Evolutionary conservation across 2,329 filamentous ascomycete species (phyloP), one percentile per base, ranked within the genome.

Genomic region (Davidsoniella australis): DNA sequence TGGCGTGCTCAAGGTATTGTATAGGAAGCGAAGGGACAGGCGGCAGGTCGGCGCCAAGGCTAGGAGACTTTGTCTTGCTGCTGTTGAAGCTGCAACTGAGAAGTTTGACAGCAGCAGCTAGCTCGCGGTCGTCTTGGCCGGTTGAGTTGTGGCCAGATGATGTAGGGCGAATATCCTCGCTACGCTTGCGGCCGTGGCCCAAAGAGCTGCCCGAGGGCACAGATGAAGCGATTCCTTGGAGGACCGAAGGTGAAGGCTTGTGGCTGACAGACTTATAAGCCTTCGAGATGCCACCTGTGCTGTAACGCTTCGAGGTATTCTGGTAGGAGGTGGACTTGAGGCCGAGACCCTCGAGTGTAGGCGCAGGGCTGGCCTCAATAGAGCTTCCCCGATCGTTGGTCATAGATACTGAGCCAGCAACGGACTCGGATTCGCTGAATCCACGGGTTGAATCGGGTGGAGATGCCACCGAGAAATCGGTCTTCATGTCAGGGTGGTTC

Each of bases 1-100:
- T 69, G 43, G 68, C 66, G 62, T 78, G 70, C 60, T 78, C 79
- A 49, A 87, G 68, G 62, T 85, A 94, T 57, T 83, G 82, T 14
- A 80, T 79, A 3, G 89, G 89, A 54, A 95, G 73, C 38, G 85
- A 82, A 42, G 89, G 89, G 3, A 95, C 87, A 0, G 88, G 87
- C 37, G 89, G 89, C 4, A 86, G 79, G 58, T 93, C 84, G 2
- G 75, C 68, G 4, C 78, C 73, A 53, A 87, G 68, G 46, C 73
- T 72, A 2, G 49, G 52, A 2, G 49, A 40, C 29, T 48, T 51
- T 50, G 77, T 70, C 53, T 84, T 79, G 57, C 71, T 75, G 62
- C 87, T 95, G 56, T 81, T 80, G 62, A 94, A 91, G 63, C 86
- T 94, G 71, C 86, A 93, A 65, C 84, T 89, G 54, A 94, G 77